Evolutionary conservation across 345 rosid species (phyloP), one percentile per base, ranked within the genome.

Genomic region (Linum lewisii): DNA sequence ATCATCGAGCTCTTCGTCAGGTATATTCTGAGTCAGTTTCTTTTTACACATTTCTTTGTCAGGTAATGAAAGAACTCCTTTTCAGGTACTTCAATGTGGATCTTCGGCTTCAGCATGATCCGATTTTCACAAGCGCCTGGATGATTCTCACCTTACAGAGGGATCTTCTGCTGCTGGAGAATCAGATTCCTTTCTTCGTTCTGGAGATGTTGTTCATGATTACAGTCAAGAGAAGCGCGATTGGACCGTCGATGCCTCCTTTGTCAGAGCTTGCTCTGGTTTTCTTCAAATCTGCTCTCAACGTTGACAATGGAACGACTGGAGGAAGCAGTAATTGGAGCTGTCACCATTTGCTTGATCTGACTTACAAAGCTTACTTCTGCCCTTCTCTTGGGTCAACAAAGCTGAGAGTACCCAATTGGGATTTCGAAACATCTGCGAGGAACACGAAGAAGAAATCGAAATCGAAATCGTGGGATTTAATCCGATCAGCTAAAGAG

Each of bases 231-330:
- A 42, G 47, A 42, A 19, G 24, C 21, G 9, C 24, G 4, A 19
- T 19, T 1, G 55, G 55, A 8, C 23, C 22, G 22, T n/a, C 24
- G 9, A 21, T n/a, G 22, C 55, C 55, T 19, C 24, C 55, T 9
- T 2, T 51, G 55, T 22, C 55, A 0, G 55, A 51, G 19, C 55
- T 51, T 19, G 55, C 55, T 51, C 55, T 51, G 22, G 10, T 19
- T 51, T 51, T 51, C 55, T 51, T 51, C 55, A 51, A 22, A 51
- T 51, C 55, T 4, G 24, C 23, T 51, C 22, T 51, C 23, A 51
- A 19, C 21, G 0, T 22, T 4, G 23, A 19, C 24, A n/a, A 19
- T 11, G 19, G 55, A 10, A 4, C 21, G 6, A 22, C 11, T 2
- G 24, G 21, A 22, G 55, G 55, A 51, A 42, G 18, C 47, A 42